Evolutionary conservation across 768 basidiomycete species (phyloP).

Genomic region (Termitomyces sp.): DNA sequence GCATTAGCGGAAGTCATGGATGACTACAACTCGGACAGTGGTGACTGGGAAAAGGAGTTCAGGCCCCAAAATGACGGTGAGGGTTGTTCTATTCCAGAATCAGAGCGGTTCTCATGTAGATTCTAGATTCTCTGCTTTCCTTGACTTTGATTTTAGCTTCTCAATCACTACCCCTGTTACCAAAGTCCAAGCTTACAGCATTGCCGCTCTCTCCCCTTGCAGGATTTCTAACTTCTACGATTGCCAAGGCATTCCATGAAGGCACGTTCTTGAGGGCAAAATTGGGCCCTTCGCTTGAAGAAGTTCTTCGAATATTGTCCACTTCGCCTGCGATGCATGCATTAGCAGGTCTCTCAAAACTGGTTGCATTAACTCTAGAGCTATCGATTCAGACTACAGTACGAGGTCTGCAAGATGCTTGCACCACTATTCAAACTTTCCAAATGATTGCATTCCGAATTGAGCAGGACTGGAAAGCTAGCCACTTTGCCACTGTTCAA

Average conservation of each 20-base stretch:
- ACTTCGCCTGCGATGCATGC: conserved; percentile 29
- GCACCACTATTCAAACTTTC: conserved; percentile 26
- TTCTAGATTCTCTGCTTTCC: conserved; percentile 38
- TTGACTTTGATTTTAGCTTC: conserved; percentile 52
- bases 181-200: conserved; percentile 48
- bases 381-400: conserved; percentile 29
- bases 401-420: conserved; percentile 16
- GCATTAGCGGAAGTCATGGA: conserved; percentile 75
- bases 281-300: conserved; percentile 24
- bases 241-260: conserved; percentile 48
- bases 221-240: conserved; percentile 34
- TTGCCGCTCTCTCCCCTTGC: conserved; percentile 47
- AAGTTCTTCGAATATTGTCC: conserved; percentile 25
- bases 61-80: conserved; percentile 41
- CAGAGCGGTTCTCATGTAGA: not conserved
- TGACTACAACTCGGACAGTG: conserved; percentile 31
- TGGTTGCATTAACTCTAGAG: conserved; percentile 28
- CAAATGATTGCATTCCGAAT: conserved; percentile 33
- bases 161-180: conserved; percentile 52
- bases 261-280: conserved; percentile 49
- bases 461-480: conserved; percentile 44
- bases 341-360: conserved; percentile 34
- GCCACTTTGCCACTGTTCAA: conserved; percentile 27
- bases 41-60: conserved; percentile 67
- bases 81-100: conserved; percentile 14